Conservation (phyloP, 306 rosid genomes). For the Albizia julibrissin region DNA sequence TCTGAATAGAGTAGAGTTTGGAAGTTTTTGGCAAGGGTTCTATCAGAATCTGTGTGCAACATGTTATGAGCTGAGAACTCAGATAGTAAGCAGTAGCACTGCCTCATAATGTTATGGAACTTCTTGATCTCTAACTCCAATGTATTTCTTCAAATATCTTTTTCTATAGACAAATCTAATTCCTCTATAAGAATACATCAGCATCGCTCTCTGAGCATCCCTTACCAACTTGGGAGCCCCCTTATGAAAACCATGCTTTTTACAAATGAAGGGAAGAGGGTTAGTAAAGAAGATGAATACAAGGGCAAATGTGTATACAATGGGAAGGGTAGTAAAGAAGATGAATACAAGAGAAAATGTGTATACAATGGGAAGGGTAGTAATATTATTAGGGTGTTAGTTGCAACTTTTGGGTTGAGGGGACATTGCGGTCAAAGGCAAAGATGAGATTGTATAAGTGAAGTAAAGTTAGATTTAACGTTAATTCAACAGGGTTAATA, state of each 20-base stretch:
- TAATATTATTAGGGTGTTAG: neutral
- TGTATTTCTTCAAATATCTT: neutral
- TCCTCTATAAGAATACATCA: neutral
- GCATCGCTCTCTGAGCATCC: neutral
- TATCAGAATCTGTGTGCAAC: neutral
- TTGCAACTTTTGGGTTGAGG: neutral
- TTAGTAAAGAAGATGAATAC: neutral
- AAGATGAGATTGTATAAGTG: neutral
- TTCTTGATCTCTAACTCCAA: neutral
- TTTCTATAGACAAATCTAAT: neutral
- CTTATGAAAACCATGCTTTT: neutral
- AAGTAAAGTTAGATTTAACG: neutral
- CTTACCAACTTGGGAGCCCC: neutral
- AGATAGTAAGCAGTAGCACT: neutral
- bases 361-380: neutral
- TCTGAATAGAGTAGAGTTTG: no score
- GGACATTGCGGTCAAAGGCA: neutral
- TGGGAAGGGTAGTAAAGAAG: neutral
- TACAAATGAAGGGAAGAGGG: neutral
- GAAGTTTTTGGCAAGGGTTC: no score
- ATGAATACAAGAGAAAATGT: neutral
- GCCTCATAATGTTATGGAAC: neutral
- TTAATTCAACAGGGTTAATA: neutral
- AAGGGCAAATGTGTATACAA: neutral
- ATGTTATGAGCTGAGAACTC: neutral